Evolutionary conservation across 2,329 filamentous ascomycete species (phyloP), one percentile per base, ranked within the genome.

Genomic region (Magnaporthiopsis rhizophila): DNA sequence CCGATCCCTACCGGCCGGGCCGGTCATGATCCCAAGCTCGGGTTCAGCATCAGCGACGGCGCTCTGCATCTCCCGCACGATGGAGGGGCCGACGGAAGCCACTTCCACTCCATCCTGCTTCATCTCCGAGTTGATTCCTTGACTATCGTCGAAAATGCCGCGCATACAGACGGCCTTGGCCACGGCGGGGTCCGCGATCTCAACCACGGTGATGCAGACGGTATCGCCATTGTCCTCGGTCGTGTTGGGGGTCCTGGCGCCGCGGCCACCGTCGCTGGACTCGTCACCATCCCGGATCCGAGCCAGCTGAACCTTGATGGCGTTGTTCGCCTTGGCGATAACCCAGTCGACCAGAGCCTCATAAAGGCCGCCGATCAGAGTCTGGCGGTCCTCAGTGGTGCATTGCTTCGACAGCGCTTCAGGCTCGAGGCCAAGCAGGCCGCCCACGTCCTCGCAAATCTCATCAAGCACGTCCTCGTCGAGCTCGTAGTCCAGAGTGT

Each of bases 121-220:
- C 93, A 99, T 98, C 79, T 99, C 95, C 0, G 89, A 84, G 70
- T 98, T 98, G 78, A 99, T 97, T 62, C 95, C 95, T 26, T 89
- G 81, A n/a, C 82, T 86, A 70, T 98, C 95, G 69, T 99, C 94
- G 70, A 99, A 99, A 50, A 98, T 86, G 18, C 91, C 91, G 56
- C 92, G 90, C 79, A 99, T 86, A 15, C 91, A 87, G n/a, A 96
- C 77, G 0, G 94, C 95, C 76, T 95, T 97, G 65, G 90, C 92
- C 0, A 99, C 81, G 1, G 85, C 82, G 36, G 91, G 87, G 67
- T 88, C 86, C 0, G 95, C 92, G 11, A 98, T 83, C 69, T 98
- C 95, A 7, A 99, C 79, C 11, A 99, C 82, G 0, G 92, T 96
- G 66, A 99, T 88, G 73, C 88, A 91, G 53, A 98, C 94, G 1